Conservation (phyloP, 805 yeast genomes). For the Candida coquimbonensis region DNA sequence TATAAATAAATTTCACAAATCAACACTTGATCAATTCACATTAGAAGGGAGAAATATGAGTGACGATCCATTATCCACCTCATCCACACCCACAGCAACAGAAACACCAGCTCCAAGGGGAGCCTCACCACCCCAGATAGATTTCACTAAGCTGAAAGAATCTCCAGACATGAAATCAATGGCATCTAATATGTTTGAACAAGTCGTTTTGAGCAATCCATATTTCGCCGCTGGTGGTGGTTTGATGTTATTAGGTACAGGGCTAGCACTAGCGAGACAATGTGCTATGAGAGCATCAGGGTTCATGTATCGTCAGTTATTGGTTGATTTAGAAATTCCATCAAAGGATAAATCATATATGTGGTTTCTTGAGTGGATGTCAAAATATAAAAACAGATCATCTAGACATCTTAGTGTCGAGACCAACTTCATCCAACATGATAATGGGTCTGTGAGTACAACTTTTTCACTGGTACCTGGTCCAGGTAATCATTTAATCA, state of each 20-base stretch:
- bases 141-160: conserved; percentile 16
- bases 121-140: conserved; percentile 17
- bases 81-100: not conserved
- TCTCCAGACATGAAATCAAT: conserved; percentile 22
- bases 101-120: not conserved
- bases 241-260: conserved; percentile 89
- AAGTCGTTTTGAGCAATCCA: conserved; percentile 68
- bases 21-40: too few species aligned
- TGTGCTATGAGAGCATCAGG: conserved; percentile 58
- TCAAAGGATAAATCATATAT: conserved; percentile 87
- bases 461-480: conserved; percentile 92
- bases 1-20: too few species aligned
- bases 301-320: conserved; percentile 69
- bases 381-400: conserved; percentile 63
- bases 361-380: conserved; percentile 98
- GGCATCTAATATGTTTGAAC: conserved; percentile 36
- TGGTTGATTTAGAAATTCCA: conserved; percentile 90
- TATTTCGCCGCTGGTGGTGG: conserved; percentile 99
- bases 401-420: conserved; percentile 88
- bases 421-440: conserved; percentile 80
- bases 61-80: not conserved
- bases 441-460: conserved; percentile 85
- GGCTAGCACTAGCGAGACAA: conserved; percentile 68
- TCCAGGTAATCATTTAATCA: conserved; percentile 87
- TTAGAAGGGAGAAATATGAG: not conserved